Evolutionary conservation across 2,329 filamentous ascomycete species (phyloP).

Genomic region (Aspergillus sp.): DNA sequence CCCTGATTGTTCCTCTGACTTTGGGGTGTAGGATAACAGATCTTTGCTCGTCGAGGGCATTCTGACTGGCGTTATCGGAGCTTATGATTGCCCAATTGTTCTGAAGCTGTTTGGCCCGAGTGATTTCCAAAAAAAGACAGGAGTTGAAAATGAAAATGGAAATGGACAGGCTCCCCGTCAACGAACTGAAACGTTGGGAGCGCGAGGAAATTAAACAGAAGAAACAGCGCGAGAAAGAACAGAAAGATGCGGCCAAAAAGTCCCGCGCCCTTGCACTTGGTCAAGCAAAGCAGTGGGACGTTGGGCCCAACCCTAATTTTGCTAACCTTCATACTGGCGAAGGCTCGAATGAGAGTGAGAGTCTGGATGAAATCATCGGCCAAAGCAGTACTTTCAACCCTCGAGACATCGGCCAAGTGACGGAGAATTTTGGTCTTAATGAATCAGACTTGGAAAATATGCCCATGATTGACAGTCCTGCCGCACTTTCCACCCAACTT

Average conservation of each 20-base stretch:
- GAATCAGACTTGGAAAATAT: conserved; percentile 67
- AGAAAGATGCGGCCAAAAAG: conserved; percentile 33
- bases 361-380: conserved; percentile 60
- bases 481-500: conserved; percentile 59
- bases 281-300: conserved; percentile 21
- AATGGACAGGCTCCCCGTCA: conserved; percentile 57
- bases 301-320: conserved; percentile 23
- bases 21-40: conserved; percentile 44
- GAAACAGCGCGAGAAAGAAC: conserved; percentile 50
- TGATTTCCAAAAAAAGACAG: conserved; percentile 47
- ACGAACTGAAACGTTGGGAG: conserved; percentile 50
- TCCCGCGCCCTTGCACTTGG: conserved; percentile 21
- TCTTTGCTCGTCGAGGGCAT: conserved; percentile 64
- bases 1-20: neutral
- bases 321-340: conserved; percentile 32
- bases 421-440: conserved; percentile 66
- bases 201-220: conserved; percentile 39
- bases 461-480: conserved; percentile 67
- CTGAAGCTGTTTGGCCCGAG: conserved; percentile 66
- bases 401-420: conserved; percentile 58
- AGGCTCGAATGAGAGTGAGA: conserved; percentile 27
- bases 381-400: conserved; percentile 65
- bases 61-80: conserved; percentile 61
- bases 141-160: conserved; percentile 60
- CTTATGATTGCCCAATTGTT: conserved; percentile 67